Evolutionary conservation across 306 rosid genomes (phyloP).

Genomic region (Rosa lucieae): DNA sequence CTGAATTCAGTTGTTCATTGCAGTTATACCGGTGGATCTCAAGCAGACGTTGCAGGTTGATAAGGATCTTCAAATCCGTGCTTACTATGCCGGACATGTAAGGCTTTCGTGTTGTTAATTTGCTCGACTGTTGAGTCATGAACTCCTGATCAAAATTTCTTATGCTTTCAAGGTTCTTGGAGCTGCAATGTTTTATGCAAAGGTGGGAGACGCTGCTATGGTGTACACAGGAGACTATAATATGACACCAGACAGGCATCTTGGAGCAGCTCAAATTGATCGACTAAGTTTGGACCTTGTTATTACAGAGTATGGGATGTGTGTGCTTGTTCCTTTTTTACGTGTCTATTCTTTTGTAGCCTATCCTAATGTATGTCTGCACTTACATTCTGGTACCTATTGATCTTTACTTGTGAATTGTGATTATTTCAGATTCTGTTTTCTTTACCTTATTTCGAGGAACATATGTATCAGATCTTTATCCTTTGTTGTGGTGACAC

Average conservation of each 20-base stretch:
- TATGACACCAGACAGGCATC: conserved; percentile 97
- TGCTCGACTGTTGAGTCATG: neutral
- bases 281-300: conserved; percentile 84
- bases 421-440: conserved; percentile 6
- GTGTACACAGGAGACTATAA: conserved; percentile 97
- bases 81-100: conserved; percentile 98
- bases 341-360: neutral
- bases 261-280: conserved; percentile 97
- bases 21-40: conserved; percentile 81
- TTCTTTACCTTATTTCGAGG: neutral
- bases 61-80: conserved; percentile 84
- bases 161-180: conserved; percentile 74
- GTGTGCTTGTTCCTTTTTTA: conserved; percentile 3
- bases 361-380: neutral
- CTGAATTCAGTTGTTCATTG: conserved; percentile 19
- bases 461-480: neutral
- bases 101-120: conserved; percentile 28
- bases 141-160: neutral
- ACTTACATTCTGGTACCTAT: neutral
- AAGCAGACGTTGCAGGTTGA: conserved; percentile 86
- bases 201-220: conserved; percentile 82
- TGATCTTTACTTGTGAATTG: neutral
- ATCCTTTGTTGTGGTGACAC: conserved; percentile 1
- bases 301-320: conserved; percentile 71
- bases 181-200: conserved; percentile 97